phyloP scores from a whole-genome alignment of 495 filamentous ascomycete species.

The Astrothelium subdiscretum region DNA sequence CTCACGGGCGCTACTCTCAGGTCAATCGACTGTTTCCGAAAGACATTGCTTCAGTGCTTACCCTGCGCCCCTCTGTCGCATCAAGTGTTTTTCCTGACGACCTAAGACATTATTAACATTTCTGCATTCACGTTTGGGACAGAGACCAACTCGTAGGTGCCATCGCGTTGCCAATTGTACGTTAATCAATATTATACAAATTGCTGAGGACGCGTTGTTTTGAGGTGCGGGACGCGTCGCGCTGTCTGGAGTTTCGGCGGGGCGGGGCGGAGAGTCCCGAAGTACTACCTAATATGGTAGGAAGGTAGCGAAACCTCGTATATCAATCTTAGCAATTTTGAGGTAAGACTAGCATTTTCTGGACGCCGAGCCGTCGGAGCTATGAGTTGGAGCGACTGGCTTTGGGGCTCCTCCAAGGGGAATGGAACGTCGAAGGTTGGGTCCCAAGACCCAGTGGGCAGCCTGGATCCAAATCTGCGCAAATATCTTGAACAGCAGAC shows the following conservation, averaged over 20 bases:
- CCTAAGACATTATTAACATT: constrained; percentile 18
- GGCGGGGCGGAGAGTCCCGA: too few species aligned
- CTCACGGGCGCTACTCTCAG: background rate
- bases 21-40: background rate
- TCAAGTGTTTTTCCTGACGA: constrained; percentile 44
- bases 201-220: constrained; percentile 24
- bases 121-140: constrained; percentile 24
- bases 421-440: constrained; percentile 23
- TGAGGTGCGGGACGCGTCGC: constrained; percentile 27
- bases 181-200: background rate
- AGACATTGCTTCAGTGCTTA: constrained; percentile 29
- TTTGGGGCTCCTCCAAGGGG: constrained; percentile 41
- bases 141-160: background rate
- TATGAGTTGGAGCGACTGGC: constrained; percentile 54
- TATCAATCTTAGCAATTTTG: too few species aligned
- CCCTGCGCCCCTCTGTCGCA: constrained; percentile 50
- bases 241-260: background rate
- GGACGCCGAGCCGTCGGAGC: background rate
- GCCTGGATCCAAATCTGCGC: constrained; percentile 73
- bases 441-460: constrained; percentile 57
- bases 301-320: too few species aligned
- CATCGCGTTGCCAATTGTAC: background rate
- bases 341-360: too few species aligned
- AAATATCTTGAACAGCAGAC: constrained; percentile 76
- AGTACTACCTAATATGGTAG: too few species aligned